phyloP scores from a whole-genome alignment of 1,139 yeast species.

The Suhomyces coccinellae region DNA sequence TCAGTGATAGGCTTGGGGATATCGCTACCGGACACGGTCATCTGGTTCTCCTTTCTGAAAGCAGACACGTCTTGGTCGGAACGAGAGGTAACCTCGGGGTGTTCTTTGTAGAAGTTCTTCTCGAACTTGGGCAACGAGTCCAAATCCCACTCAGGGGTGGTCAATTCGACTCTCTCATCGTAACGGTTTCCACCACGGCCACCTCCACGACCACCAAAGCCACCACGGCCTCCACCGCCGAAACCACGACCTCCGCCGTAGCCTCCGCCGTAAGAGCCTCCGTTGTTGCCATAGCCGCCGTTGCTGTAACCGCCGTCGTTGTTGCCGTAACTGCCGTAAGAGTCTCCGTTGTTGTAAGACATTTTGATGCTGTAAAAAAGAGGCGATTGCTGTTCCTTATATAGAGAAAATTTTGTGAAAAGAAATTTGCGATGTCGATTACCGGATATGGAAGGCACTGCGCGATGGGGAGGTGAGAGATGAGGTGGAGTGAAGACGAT shows the following conservation, averaged over 20 bases:
- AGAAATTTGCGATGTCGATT: constrained; percentile 16
- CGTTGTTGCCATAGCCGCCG: constrained; percentile 24
- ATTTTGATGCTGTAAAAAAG: constrained; percentile 13
- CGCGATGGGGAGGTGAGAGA: constrained; percentile 9
- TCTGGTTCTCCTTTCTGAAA: constrained; percentile 81
- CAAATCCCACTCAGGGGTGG: constrained; percentile 78
- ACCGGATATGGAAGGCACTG: constrained; percentile 18
- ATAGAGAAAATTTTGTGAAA: constrained; percentile 7
- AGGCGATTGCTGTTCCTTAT: constrained; percentile 2
- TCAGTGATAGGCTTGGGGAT: constrained; percentile 93
- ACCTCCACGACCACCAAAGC: constrained; percentile 40
- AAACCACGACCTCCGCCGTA: constrained; percentile 31
- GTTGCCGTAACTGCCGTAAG: constrained; percentile 22
- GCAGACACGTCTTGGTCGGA: constrained; percentile 66
- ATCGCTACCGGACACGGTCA: constrained; percentile 80
- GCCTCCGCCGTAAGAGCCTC: constrained; percentile 36
- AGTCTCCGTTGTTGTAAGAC: constrained; percentile 28
- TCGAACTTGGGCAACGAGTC: constrained; percentile 83
- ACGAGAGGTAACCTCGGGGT: constrained; percentile 74
- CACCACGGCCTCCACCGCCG: constrained; percentile 31
- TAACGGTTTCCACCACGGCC: constrained; percentile 25
- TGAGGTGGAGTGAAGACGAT: neutral
- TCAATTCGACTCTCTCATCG: constrained; percentile 54
- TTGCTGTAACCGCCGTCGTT: constrained; percentile 26
- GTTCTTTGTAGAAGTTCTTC: constrained; percentile 91